Evolutionary conservation across 2,329 filamentous ascomycete species (phyloP).

Genomic region (Colletotrichum limetticola): DNA sequence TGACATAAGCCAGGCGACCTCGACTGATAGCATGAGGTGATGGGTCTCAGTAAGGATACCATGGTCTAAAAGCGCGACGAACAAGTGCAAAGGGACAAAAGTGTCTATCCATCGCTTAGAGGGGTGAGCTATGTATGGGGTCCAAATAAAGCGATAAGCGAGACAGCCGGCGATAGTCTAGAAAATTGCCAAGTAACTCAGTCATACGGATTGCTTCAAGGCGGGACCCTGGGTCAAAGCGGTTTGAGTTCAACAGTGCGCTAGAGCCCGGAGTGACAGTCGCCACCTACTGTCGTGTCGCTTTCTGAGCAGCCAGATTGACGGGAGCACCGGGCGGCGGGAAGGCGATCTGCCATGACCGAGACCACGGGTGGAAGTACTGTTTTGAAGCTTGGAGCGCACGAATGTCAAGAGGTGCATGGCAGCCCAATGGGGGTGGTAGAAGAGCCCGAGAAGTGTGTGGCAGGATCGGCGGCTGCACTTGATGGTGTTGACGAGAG

Average conservation of each 20-base stretch:
- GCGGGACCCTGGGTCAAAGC: not conserved
- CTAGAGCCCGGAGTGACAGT: slow-evolving; percentile 17
- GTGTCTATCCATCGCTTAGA: not conserved
- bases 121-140: not conserved
- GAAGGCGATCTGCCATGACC: slow-evolving; percentile 9
- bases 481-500: slow-evolving; percentile 22
- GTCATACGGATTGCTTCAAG: not conserved
- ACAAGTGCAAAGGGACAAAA: not conserved
- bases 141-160: slow-evolving; percentile 3
- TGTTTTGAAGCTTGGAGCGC: not conserved
- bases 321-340: slow-evolving; percentile 1
- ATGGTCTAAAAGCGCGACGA: not conserved
- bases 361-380: slow-evolving; percentile 9
- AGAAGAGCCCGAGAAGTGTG: slow-evolving; percentile 25
- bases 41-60: not conserved
- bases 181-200: not conserved
- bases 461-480: slow-evolving; percentile 33
- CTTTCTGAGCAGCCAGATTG: slow-evolving; percentile 9
- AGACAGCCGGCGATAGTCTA: slow-evolving; percentile 9
- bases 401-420: slow-evolving; percentile 17
- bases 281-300: slow-evolving; percentile 31
- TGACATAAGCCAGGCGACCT: not conserved
- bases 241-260: slow-evolving; percentile 9
- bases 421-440: slow-evolving; percentile 24
- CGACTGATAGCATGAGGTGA: not conserved